Conservation (phyloP, 208 protist genomes). For the Herpetomonas samuelpessoai region DNA sequence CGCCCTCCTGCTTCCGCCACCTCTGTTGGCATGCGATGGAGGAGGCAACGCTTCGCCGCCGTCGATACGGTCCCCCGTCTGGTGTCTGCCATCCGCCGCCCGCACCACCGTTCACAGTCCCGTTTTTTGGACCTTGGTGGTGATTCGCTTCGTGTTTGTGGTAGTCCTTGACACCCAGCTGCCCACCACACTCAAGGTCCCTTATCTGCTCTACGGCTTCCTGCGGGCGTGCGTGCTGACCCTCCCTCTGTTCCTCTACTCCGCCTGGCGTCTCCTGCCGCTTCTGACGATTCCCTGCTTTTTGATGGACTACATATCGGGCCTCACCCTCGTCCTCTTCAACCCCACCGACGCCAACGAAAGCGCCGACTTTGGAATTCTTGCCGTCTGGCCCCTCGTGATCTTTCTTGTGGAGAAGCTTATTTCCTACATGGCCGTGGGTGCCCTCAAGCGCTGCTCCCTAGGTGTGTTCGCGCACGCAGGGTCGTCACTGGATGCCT, state of each 20-base stretch:
- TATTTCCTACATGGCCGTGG: background rate
- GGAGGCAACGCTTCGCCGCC: no score
- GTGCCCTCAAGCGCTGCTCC: background rate
- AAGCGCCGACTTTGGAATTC: background rate
- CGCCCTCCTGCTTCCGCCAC: no score
- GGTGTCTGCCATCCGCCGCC: slow-evolving; percentile 18
- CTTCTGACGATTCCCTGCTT: slow-evolving; percentile 17
- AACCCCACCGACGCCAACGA: background rate
- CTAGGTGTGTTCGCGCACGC: background rate
- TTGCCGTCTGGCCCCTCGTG: background rate
- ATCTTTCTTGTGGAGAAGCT: background rate
- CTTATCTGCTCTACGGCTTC: slow-evolving; percentile 1
- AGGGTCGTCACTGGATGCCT: background rate
- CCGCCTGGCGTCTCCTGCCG: slow-evolving; percentile 3
- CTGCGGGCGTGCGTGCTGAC: slow-evolving; percentile 5
- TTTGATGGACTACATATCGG: slow-evolving; percentile 19
- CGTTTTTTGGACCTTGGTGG: slow-evolving; percentile 17
- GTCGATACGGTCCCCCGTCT: no score
- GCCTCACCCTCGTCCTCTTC: slow-evolving; percentile 13
- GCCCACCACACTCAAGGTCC: slow-evolving; percentile 1
- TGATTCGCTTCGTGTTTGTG: slow-evolving; percentile 15
- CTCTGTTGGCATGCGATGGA: no score
- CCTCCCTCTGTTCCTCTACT: slow-evolving; percentile 13
- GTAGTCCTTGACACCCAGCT: slow-evolving; percentile 21
- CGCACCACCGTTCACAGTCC: background rate